Evolutionary conservation across 139 green algal species (phyloP), one percentile per base, ranked within the genome.

Genomic region (Tetradesmus obliquus): DNA sequence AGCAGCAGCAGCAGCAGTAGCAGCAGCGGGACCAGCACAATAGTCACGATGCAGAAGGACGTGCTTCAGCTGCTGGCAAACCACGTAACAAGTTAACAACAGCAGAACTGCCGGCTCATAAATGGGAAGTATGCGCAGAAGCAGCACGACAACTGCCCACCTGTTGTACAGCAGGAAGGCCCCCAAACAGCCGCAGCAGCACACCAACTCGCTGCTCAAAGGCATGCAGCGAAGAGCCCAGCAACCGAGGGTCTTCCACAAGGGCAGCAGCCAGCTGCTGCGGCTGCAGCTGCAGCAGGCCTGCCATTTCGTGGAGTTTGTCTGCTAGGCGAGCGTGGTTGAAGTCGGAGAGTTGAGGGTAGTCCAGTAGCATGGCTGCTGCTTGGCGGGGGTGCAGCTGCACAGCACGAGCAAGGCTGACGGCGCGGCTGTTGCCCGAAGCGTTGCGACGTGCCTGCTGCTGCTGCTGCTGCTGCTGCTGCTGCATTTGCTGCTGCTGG

Each of bases 361-460:
- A 90, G 5, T 83, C 86, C 1, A n/a, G 2, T 5, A 90, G 55
- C 86, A 90, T 90, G 5, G 20, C 51, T 22, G 17, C 7, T n/a
- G 55, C 71, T 24, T 90, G 69, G 10, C 4, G 13, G 20, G 69
- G 51, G 2, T 53, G 5, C 45, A 90, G 53, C 8, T 62, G 71
- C 86, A 90, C 53, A 13, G 86, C 86, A 3, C 12, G 20, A 2
- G 86, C 86, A n/a, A 90, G 55, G 71, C 86, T 90, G 51, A 6
- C n/a, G 5, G 55, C 53, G 20, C 71, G 55, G 86, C 53, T 62
- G 9, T 55, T 87, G 55, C 55, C 2, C 22, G 55, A 19, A 24
- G n/a, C 1, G n/a, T 8, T 54, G 6, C 3, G 3, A 15, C 53
- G n/a, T 51, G 74, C 1, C 20, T 54, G n/a, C 74, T 54, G 74